Base-by-base conservation (phyloP, 2,329 filamentous ascomycete genomes). In the Magnaporthiopsis rhizophila region DNA sequence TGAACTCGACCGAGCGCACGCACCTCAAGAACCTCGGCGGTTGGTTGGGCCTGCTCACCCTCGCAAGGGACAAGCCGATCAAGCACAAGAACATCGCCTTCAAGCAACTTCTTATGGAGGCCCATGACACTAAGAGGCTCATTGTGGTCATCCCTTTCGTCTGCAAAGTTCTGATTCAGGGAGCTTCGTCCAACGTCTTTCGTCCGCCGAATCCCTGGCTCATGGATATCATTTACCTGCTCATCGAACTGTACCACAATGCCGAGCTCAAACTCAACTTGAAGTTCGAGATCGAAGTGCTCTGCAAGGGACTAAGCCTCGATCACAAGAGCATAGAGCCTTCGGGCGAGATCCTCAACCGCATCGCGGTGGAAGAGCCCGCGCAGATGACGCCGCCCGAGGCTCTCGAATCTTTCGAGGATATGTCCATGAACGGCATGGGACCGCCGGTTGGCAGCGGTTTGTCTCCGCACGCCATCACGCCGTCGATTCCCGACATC, bases 201-300 rank as follows among this genome's bases (percentile, higher is more conserved):
- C 89, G 88, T 65, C 93, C 94, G 13, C 95, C 95, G 1, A 99
- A 99, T 71, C 95, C 95, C 1, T 99, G 95, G 95, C 76, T 97
- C 59, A 96, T 97, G 90, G 95, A 99, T 71, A 95, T 99, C 64
- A 86, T 99, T 64, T 86, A 91, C 68, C 81, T 98, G 9, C 83
- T 99, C 50, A 91, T 97, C 70, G 96, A 99, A 72, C 83, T 99
- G 4, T 99, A 99, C 72, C 89, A 97, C 72, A 90, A 90, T 71
- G 92, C 91, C 18, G 94, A 97, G 70, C 80, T 99, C 64, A 98
- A 98, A 75, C 84, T 99, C 53, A 98, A 98, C 69, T 87, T 97
- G 62, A 99, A 98, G 71, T 99, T 99, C 70, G 95, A 99, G 75
- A 98, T 99, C 65, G 95, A 99, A 76, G 93, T 99, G 32, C 83